Evolutionary conservation across 2,329 filamentous ascomycete species (phyloP).

Genomic region (Sporothrix brunneoviolacea): DNA sequence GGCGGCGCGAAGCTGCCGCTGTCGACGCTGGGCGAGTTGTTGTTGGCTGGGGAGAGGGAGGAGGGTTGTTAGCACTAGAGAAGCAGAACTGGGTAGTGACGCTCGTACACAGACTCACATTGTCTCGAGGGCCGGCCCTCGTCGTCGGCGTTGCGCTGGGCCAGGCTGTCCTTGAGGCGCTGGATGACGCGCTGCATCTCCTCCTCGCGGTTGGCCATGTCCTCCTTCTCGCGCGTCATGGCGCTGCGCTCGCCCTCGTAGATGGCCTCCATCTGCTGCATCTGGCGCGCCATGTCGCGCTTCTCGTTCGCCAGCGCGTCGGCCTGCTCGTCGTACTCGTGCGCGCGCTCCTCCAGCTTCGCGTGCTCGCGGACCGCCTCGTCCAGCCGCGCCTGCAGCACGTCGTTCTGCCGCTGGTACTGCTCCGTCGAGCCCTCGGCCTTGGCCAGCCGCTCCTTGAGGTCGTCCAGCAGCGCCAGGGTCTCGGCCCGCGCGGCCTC

Average conservation of each 20-base stretch:
- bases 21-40: conserved; percentile 63
- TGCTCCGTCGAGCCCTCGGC: conserved; percentile 73
- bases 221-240: conserved; percentile 87
- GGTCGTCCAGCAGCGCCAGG: conserved; percentile 70
- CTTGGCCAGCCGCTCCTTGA: conserved; percentile 74
- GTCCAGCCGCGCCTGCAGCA: conserved; percentile 79
- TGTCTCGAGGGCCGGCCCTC: conserved; percentile 52
- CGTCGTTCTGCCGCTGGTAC: conserved; percentile 75
- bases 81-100: background rate
- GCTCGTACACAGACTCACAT: conserved; percentile 37
- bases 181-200: conserved; percentile 88
- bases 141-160: conserved; percentile 61
- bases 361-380: conserved; percentile 77
- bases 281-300: conserved; percentile 73
- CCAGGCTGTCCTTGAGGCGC: conserved; percentile 80
- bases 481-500: conserved; percentile 74
- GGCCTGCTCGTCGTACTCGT: conserved; percentile 78
- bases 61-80: conserved; percentile 13
- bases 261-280: conserved; percentile 84
- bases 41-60: conserved; percentile 35
- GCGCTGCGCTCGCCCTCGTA: conserved; percentile 86
- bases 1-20: conserved; percentile 78
- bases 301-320: conserved; percentile 79
- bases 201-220: conserved; percentile 75
- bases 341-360: conserved; percentile 78